Percentiles rank a stretch among this genome's conserved stretches.
Evolutionary conservation across 768 basidiomycete genomes (phyloP).

Genomic region (Russula sp.): DNA sequence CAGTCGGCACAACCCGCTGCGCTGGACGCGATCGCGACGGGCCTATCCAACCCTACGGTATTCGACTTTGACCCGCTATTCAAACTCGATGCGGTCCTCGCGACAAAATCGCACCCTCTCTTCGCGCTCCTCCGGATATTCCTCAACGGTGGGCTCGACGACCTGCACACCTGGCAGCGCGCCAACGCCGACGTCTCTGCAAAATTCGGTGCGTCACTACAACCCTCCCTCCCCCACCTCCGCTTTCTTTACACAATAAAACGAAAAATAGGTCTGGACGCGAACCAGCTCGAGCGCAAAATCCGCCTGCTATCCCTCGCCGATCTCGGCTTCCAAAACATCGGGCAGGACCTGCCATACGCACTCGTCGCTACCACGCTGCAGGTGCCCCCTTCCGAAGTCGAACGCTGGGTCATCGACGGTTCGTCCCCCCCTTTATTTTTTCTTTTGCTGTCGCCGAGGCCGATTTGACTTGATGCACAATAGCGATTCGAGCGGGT

Average conservation of each 20-base stretch:
- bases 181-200: conserved; percentile 42
- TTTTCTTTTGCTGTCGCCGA: background rate
- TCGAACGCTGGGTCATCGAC: conserved; percentile 86
- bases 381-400: conserved; percentile 54
- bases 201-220: conserved; percentile 52
- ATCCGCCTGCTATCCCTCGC: conserved; percentile 72
- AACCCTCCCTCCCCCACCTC: background rate
- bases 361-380: conserved; percentile 57
- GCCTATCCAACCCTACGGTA: conserved; percentile 55
- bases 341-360: conserved; percentile 70
- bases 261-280: conserved; percentile 43
- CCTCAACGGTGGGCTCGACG: conserved; percentile 52
- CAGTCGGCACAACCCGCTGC: conserved; percentile 47
- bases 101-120: conserved; percentile 59
- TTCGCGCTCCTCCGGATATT: conserved; percentile 74
- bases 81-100: conserved; percentile 64
- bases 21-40: conserved; percentile 51
- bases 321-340: conserved; percentile 67
- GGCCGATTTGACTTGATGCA: background rate
- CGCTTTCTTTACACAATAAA: background rate
- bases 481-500: conserved; percentile 77
- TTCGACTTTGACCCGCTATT: conserved; percentile 81
- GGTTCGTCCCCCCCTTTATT: conserved; percentile 37
- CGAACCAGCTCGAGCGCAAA: conserved; percentile 61
- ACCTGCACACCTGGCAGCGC: conserved; percentile 55